These are phyloP conservation scores for Macrolepiota fuliginosa DNA, from an alignment of 768 basidiomycete genomes.

Conservation along the genomic window DNA sequence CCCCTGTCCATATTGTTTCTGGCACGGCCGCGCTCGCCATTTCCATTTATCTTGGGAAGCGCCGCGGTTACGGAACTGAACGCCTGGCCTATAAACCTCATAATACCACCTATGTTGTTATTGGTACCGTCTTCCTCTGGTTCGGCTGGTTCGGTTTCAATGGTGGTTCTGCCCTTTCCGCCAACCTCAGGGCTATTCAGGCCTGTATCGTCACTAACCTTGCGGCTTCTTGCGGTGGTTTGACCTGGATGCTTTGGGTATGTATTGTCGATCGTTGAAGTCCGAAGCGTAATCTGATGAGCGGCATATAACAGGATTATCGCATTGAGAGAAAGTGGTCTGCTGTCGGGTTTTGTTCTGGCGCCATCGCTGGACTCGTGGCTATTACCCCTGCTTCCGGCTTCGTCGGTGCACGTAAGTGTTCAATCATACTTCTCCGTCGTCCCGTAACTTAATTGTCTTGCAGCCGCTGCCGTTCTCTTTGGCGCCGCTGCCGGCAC, in stretches of 20 bases:
- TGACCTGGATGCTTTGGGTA: constrained; percentile 93
- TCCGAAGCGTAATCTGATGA: background rate
- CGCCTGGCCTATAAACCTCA: constrained; percentile 91
- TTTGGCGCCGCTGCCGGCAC: constrained; percentile 86
- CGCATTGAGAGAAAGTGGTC: constrained; percentile 93
- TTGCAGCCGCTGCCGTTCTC: constrained; percentile 70
- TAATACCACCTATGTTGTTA: constrained; percentile 87
- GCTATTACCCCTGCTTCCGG: constrained; percentile 88
- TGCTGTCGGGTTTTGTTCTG: constrained; percentile 93
- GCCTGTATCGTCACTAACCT: constrained; percentile 95
- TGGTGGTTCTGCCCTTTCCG: constrained; percentile 86
- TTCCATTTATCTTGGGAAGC: constrained; percentile 87
- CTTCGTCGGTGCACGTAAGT: constrained; percentile 68
- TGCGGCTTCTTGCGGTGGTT: constrained; percentile 82
- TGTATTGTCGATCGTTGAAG: constrained; percentile 12
- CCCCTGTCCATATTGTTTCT: constrained; percentile 95
- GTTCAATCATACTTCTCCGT: background rate
- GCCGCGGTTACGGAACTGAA: constrained; percentile 89
- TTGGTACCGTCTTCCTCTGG: constrained; percentile 95
- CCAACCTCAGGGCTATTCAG: constrained; percentile 83
- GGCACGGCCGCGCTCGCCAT: constrained; percentile 91
- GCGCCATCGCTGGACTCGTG: constrained; percentile 87
- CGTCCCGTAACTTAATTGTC: background rate
- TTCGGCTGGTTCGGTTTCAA: constrained; percentile 97
- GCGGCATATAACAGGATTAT: constrained; percentile 57